Conservation (phyloP, 495 filamentous ascomycete species). For the Massariosphaeria phaeospora region DNA sequence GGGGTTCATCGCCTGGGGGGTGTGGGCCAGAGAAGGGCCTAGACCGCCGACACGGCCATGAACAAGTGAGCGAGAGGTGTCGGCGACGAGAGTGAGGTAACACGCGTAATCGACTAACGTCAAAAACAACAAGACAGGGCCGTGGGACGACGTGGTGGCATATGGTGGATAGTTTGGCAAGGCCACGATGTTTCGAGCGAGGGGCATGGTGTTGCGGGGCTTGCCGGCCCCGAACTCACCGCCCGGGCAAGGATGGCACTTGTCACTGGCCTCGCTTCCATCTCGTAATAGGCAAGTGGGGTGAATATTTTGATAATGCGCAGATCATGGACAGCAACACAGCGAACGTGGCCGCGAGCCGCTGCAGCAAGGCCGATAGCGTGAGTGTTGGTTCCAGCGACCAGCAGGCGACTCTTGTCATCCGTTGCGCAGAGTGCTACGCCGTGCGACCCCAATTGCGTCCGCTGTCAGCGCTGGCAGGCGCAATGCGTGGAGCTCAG, state of each 20-base stretch:
- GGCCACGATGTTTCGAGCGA: conserved; percentile 14
- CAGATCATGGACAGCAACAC: background rate
- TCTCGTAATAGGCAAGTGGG: conserved; percentile 23
- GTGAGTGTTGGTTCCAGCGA: background rate
- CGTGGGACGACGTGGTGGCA: background rate
- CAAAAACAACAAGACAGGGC: background rate
- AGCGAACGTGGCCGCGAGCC: background rate
- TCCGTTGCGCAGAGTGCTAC: too few relatives aligned
- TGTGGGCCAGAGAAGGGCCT: conserved; percentile 1
- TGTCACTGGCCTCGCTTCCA: background rate
- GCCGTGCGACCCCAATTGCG: too few relatives aligned
- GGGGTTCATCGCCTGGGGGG: background rate
- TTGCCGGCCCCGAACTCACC: conserved; percentile 5
- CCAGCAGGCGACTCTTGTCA: too few relatives aligned
- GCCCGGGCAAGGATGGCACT: background rate
- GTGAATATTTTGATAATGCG: background rate
- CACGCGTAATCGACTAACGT: too few relatives aligned
- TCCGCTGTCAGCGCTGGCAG: too few relatives aligned
- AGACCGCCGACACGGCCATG: background rate
- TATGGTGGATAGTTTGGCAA: background rate
- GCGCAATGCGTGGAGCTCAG: too few relatives aligned
- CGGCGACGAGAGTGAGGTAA: too few relatives aligned
- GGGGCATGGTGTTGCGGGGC: conserved; percentile 23
- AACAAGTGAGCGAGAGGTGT: background rate
- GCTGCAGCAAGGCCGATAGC: background rate